Evolutionary conservation across 1,284 basidiomycete genomes (phyloP), one percentile per base, ranked within the genome.

Genomic region (Tremellales sp.): DNA sequence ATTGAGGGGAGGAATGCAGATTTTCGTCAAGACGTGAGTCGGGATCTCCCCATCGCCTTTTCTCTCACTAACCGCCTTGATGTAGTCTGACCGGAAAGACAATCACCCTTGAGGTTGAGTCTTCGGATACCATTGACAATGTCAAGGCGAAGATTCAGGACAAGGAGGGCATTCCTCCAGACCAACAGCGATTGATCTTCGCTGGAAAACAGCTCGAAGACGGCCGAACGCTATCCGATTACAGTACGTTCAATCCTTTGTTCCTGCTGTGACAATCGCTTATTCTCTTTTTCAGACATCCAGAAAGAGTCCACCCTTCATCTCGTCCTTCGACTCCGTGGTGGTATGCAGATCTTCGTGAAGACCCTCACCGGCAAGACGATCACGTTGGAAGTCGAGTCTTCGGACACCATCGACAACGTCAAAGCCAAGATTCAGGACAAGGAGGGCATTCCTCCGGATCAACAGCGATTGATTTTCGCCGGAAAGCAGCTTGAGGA

Each of bases 271-370:
- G 13, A 10, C 21, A 24, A 24, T 24, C n/a, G n/a, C 34, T 22
- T 13, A 13, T 29, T 16, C 10, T 25, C 31, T 16, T 25, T 13
- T 25, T 14, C 49, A 64, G 62, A 93, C 79, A 94, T 94, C 75
- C 93, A 97, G 79, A 97, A 97, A 80, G 93, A 97, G 77, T 91
- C 87, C 10, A 97, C 93, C 22, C 86, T 97, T 58, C 93, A 97
- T 77, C 79, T 95, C 57, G 91, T 95, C 58, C 86, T 95, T 71
- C 87, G 91, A 82, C 87, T 95, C 63, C 89, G 91, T 77, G 91
- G 93, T 63, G 93, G 93, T 54, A 90, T 97, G 73, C 73, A 91
- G 76, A 91, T 91, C 72, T 92, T 92, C 74, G 88, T 92, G 49
- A 92, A 92, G 77, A 89, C 87, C 79, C 85, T 95, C 60, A 94